These are phyloP conservation scores for Lojkania enalia DNA, from an alignment of 2,329 filamentous ascomycete genomes.

Conservation along the genomic window DNA sequence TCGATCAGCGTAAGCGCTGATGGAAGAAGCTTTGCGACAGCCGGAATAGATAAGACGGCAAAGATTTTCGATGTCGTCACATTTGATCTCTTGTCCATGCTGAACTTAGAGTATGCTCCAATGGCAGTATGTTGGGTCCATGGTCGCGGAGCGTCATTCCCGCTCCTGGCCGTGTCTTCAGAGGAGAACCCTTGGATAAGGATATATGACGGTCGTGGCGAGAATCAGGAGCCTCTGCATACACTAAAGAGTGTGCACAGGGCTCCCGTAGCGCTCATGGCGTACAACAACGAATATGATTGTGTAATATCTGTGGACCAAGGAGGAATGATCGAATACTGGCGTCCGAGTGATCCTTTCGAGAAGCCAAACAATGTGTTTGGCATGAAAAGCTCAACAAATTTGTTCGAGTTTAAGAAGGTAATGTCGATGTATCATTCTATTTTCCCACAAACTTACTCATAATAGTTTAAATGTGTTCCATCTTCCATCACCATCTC, in stretches of 20 bases:
- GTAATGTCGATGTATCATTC: conserved; percentile 26
- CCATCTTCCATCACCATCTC: conserved; percentile 84
- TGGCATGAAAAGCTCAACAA: conserved; percentile 89
- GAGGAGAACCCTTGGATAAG: conserved; percentile 71
- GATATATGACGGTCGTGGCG: conserved; percentile 88
- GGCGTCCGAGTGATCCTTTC: conserved; percentile 77
- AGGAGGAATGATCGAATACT: conserved; percentile 95
- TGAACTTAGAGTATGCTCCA: conserved; percentile 75
- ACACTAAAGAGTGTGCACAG: conserved; percentile 79
- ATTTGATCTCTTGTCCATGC: conserved; percentile 67
- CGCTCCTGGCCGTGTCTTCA: conserved; percentile 81
- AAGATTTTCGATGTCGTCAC: conserved; percentile 81
- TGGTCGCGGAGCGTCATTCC: conserved; percentile 78
- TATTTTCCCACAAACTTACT: conserved; percentile 3
- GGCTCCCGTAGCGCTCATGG: conserved; percentile 78
- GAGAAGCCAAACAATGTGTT: conserved; percentile 94
- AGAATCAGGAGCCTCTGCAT: conserved; percentile 74
- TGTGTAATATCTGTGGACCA: conserved; percentile 91
- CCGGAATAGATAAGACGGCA: conserved; percentile 74
- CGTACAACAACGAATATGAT: conserved; percentile 84
- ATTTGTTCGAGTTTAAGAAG: conserved; percentile 96
- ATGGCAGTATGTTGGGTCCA: conserved; percentile 92
- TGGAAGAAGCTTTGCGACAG: conserved; percentile 90
- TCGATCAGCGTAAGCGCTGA: conserved; percentile 86
- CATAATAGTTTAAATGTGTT: conserved; percentile 67